Conservation (phyloP, 2,329 filamentous ascomycete species). For the Didymella pomorum region DNA sequence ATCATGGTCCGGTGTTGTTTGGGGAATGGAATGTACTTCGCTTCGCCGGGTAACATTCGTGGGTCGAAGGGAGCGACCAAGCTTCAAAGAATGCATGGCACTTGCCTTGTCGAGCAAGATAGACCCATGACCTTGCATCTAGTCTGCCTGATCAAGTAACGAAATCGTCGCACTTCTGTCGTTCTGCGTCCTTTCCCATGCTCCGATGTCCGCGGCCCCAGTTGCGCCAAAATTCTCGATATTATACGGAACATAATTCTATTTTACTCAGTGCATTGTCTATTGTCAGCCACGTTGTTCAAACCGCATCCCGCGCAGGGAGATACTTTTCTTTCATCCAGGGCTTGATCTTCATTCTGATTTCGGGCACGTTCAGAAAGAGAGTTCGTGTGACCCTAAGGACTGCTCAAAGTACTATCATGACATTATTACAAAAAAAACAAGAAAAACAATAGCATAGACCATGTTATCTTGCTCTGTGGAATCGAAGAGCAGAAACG, state of each 20-base stretch:
- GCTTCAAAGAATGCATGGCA: constrained; percentile 4
- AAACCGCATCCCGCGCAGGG: not conserved
- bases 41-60: not conserved
- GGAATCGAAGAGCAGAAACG: not conserved
- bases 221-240: not conserved
- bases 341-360: not conserved
- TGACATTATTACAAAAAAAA: not conserved
- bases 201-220: not conserved
- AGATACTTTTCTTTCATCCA: not conserved
- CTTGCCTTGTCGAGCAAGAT: not conserved
- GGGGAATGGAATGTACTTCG: constrained; percentile 12
- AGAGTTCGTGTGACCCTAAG: not conserved
- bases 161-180: not conserved
- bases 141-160: not conserved
- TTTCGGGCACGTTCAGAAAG: not conserved
- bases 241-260: not conserved
- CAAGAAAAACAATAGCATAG: not conserved
- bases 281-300: not conserved
- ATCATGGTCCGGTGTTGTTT: not conserved
- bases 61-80: constrained; percentile 5
- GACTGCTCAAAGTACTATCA: too few relatives aligned
- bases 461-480: not conserved
- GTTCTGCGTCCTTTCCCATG: not conserved
- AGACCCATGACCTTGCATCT: constrained; percentile 7
- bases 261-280: not conserved